Conservation (phyloP, 2,329 filamentous ascomycete species). For the Phaeophleospora eucalypticola region DNA sequence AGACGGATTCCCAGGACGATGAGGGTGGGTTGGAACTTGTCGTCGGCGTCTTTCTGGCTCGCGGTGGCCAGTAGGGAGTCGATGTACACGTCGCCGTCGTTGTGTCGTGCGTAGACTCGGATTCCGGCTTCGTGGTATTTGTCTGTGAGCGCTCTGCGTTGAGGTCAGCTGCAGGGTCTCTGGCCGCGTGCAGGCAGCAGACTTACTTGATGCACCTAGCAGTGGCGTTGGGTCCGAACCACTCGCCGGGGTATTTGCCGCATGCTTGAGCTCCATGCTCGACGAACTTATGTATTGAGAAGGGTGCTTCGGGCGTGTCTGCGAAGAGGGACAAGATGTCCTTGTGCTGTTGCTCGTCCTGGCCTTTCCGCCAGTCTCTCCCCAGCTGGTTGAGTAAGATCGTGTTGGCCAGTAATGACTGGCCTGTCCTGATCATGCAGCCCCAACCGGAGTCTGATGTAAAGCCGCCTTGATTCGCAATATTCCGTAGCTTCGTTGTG, state of each 20-base stretch:
- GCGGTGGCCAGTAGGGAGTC: slow-evolving; percentile 79
- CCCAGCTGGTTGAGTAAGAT: slow-evolving; percentile 69
- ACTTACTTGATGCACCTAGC: slow-evolving; percentile 88
- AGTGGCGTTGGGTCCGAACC: slow-evolving; percentile 97
- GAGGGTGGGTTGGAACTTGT: slow-evolving; percentile 73
- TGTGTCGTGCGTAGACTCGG: slow-evolving; percentile 82
- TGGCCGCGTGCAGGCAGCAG: neutral
- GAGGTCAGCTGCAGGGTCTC: slow-evolving; percentile 13
- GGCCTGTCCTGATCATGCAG: slow-evolving; percentile 96
- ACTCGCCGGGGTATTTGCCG: slow-evolving; percentile 92
- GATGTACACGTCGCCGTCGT: slow-evolving; percentile 89
- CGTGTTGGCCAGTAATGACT: slow-evolving; percentile 86
- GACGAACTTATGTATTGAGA: slow-evolving; percentile 94
- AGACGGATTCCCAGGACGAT: slow-evolving; percentile 84
- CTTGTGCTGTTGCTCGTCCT: slow-evolving; percentile 57
- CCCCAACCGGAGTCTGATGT: slow-evolving; percentile 95
- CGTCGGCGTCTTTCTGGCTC: slow-evolving; percentile 53
- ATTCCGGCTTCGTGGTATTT: slow-evolving; percentile 59
- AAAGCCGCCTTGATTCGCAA: slow-evolving; percentile 77
- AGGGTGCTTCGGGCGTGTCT: slow-evolving; percentile 79
- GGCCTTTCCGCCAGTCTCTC: slow-evolving; percentile 75
- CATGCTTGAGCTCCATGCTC: slow-evolving; percentile 79
- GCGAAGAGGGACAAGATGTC: slow-evolving; percentile 76
- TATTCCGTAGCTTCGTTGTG: slow-evolving; percentile 74
- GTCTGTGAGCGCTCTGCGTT: slow-evolving; percentile 66